phyloP scores from a whole-genome alignment of 108 stramenopile species.

The Chaetoceros muelleri region DNA sequence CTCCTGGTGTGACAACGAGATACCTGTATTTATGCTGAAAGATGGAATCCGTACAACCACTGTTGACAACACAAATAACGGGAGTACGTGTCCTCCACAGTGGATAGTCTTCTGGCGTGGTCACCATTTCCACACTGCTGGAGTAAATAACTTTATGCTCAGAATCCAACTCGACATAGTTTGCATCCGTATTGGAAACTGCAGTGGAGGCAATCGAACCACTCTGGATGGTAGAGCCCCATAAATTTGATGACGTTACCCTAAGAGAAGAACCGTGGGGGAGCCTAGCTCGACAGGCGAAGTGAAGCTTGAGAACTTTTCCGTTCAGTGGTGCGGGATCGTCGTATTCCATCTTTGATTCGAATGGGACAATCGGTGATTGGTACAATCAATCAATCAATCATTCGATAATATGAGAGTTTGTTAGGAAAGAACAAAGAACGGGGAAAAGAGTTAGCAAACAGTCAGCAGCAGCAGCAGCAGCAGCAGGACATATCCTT shows the following conservation, averaged over 20 bases:
- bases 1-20: conserved; percentile 78
- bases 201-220: conserved; percentile 6
- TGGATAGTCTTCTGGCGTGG: conserved; percentile 81
- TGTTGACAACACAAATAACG: conserved; percentile 55
- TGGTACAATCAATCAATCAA: too few species aligned
- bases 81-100: conserved; percentile 71
- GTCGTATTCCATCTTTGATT: too few species aligned
- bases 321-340: conserved; percentile 10
- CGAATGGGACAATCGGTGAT: too few species aligned
- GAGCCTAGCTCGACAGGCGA: conserved; percentile 53
- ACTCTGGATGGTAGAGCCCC: conserved; percentile 38
- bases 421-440: too few species aligned
- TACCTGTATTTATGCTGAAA: conserved; percentile 79
- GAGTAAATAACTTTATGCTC: conserved; percentile 29
- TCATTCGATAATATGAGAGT: too few species aligned
- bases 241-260: conserved; percentile 55
- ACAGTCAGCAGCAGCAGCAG: too few species aligned
- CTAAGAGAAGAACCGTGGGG: conserved; percentile 71
- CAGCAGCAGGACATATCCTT: too few species aligned
- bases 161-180: neutral
- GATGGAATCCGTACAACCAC: conserved; percentile 6
- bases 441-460: too few species aligned
- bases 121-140: conserved; percentile 71
- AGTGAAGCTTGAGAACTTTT: conserved; percentile 67
- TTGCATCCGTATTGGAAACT: neutral